These are phyloP conservation scores for Arthrobotrys conoides DNA, from an alignment of 2,329 filamentous ascomycete genomes.

Conservation along the genomic window DNA sequence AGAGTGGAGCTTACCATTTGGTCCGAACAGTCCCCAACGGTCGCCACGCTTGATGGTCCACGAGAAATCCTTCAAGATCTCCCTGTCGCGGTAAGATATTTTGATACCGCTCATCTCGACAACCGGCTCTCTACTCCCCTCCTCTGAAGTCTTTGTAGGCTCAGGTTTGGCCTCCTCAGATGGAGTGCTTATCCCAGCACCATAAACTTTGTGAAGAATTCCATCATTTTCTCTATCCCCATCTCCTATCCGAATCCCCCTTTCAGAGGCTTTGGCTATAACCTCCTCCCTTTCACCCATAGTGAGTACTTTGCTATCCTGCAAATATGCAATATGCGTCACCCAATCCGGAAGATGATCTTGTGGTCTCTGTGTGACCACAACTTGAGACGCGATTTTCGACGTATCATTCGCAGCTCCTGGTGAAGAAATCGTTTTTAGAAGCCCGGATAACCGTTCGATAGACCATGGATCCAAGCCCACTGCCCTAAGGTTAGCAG, in stretches of 20 bases:
- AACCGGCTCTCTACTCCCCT: conserved; percentile 75
- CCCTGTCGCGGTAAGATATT: conserved; percentile 76
- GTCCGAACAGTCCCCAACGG: conserved; percentile 91
- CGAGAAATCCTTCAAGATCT: conserved; percentile 85
- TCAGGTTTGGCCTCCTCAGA: neutral
- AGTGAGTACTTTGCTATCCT: conserved; percentile 76
- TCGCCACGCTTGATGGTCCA: conserved; percentile 88
- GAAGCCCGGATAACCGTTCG: conserved; percentile 77
- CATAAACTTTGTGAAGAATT: conserved; percentile 63
- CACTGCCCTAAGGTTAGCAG: conserved; percentile 69
- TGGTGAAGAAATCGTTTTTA: conserved; percentile 61
- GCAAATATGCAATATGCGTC: conserved; percentile 82
- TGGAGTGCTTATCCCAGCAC: neutral
- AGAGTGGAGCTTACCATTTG: conserved; percentile 74
- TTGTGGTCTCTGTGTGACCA: conserved; percentile 85
- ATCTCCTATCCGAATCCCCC: conserved; percentile 49
- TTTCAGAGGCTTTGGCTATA: conserved; percentile 69
- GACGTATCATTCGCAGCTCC: conserved; percentile 12
- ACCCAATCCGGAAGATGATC: conserved; percentile 92
- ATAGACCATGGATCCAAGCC: conserved; percentile 90
- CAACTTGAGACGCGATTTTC: conserved; percentile 73
- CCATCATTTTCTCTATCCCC: conserved; percentile 29
- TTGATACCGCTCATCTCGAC: conserved; percentile 89
- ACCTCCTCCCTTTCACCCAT: conserved; percentile 78
- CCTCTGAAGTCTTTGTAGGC: neutral